phyloP scores from a whole-genome alignment of 163 green algal genomes.

The Scenedesmus sp. region DNA sequence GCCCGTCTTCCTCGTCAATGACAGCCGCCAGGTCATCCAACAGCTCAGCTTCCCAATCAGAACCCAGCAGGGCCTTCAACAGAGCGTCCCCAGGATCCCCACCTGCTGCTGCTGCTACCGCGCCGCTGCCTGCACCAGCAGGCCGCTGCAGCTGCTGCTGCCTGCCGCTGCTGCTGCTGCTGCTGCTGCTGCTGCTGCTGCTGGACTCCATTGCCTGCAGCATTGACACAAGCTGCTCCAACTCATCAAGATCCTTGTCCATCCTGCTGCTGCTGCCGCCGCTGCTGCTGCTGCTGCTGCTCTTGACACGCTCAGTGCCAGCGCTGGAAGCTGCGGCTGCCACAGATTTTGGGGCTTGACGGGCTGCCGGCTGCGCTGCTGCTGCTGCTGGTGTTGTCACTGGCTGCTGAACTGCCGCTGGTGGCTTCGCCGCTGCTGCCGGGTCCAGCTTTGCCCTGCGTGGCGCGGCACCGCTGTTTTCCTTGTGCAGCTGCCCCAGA shows the following conservation, averaged over 20 bases:
- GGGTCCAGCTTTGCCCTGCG: conserved; percentile 6
- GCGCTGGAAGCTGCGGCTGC: background rate
- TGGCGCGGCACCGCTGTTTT: conserved; percentile 35
- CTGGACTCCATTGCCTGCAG: conserved; percentile 57
- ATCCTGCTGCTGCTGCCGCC: conserved; percentile 20
- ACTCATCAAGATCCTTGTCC: conserved; percentile 49
- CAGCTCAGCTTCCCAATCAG: conserved; percentile 66
- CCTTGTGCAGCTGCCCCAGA: conserved; percentile 12
- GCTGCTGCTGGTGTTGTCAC: background rate
- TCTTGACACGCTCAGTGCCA: background rate
- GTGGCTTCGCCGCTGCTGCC: conserved; percentile 19
- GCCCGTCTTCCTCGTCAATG: conserved; percentile 19
- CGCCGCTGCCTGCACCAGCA: background rate
- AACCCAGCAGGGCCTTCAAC: conserved; percentile 62
- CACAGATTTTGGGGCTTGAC: background rate
- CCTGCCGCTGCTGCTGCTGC: background rate
- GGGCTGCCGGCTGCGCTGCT: background rate
- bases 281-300: background rate
- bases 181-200: background rate
- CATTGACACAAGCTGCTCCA: conserved; percentile 56
- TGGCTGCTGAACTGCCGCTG: conserved; percentile 21
- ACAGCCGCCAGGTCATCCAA: conserved; percentile 52
- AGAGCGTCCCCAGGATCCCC: conserved; percentile 57
- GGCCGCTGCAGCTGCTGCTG: background rate
- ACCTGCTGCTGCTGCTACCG: conserved; percentile 45